Conservation (phyloP, 2,329 filamentous ascomycete genomes). For the Hypoxylon sp. region DNA sequence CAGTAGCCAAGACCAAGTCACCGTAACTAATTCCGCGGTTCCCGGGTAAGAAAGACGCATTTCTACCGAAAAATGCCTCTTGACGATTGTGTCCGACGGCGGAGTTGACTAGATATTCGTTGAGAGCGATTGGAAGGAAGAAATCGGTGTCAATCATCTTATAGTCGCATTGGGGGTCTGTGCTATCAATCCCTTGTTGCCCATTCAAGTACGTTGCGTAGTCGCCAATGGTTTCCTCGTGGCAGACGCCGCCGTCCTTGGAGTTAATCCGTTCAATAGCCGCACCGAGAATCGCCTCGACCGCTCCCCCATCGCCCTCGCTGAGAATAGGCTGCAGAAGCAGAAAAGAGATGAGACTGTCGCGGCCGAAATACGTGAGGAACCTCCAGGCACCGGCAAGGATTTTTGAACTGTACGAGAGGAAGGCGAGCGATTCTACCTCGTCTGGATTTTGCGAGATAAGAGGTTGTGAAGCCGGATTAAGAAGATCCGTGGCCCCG, state of each 20-base stretch:
- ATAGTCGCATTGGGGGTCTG: constrained; percentile 63
- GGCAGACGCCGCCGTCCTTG: constrained; percentile 67
- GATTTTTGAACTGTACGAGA: constrained; percentile 69
- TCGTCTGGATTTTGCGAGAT: constrained; percentile 55
- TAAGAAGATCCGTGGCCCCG: constrained; percentile 58
- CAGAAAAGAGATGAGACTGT: constrained; percentile 68
- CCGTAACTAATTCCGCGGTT: constrained; percentile 63
- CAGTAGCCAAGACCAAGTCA: constrained; percentile 59
- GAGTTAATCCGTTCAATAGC: constrained; percentile 68
- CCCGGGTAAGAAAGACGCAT: constrained; percentile 56
- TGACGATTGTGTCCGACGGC: constrained; percentile 50
- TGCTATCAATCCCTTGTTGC: constrained; percentile 60
- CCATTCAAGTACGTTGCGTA: constrained; percentile 68
- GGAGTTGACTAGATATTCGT: constrained; percentile 63
- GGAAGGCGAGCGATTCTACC: constrained; percentile 64
- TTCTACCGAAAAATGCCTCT: constrained; percentile 49
- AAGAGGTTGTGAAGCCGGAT: constrained; percentile 54
- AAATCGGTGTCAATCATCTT: constrained; percentile 71
- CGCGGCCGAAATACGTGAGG: constrained; percentile 71
- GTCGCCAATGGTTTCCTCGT: constrained; percentile 72
- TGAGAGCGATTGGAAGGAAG: constrained; percentile 64
- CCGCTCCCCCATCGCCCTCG: constrained; percentile 59
- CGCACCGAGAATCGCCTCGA: constrained; percentile 68
- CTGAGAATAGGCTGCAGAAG: constrained; percentile 66
- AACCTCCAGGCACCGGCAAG: constrained; percentile 72